These are phyloP conservation scores for Oenanthe javanica DNA, from an alignment of 140 eudicot species.

Conservation along the genomic window DNA sequence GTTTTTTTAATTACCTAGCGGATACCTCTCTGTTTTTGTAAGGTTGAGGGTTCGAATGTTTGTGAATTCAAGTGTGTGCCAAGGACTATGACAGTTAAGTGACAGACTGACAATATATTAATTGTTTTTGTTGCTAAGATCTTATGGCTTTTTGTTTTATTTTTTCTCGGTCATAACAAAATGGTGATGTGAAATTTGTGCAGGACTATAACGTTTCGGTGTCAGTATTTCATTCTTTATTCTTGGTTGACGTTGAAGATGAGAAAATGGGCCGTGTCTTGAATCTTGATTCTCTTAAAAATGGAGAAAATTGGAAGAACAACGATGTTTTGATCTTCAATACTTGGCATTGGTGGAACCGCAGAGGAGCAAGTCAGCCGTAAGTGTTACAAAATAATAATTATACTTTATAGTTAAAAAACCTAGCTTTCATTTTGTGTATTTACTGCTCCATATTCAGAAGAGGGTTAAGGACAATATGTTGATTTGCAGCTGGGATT, in stretches of 20 bases:
- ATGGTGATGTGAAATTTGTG: background rate
- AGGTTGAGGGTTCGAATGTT: background rate
- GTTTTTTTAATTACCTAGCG: background rate
- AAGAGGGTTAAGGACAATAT: background rate
- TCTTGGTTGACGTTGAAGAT: constrained; percentile 30
- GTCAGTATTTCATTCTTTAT: constrained; percentile 11
- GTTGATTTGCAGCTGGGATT: constrained; percentile 40
- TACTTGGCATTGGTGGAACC: constrained; percentile 20
- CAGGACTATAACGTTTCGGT: constrained; percentile 38
- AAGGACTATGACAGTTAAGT: background rate
- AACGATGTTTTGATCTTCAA: constrained; percentile 9
- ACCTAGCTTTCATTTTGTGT: background rate
- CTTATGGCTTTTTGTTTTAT: background rate
- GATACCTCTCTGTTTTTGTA: background rate
- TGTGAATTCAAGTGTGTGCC: background rate
- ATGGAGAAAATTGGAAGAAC: constrained; percentile 31
- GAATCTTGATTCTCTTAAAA: constrained; percentile 31
- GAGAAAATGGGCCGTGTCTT: constrained; percentile 33
- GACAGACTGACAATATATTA: background rate
- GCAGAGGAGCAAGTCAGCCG: constrained; percentile 14
- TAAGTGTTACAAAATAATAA: background rate
- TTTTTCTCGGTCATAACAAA: background rate
- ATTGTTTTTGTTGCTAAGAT: background rate
- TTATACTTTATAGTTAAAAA: too few relatives aligned
- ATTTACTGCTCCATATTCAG: background rate